Base-by-base conservation (phyloP, 257 asterid species). In the Echites panduratus region DNA sequence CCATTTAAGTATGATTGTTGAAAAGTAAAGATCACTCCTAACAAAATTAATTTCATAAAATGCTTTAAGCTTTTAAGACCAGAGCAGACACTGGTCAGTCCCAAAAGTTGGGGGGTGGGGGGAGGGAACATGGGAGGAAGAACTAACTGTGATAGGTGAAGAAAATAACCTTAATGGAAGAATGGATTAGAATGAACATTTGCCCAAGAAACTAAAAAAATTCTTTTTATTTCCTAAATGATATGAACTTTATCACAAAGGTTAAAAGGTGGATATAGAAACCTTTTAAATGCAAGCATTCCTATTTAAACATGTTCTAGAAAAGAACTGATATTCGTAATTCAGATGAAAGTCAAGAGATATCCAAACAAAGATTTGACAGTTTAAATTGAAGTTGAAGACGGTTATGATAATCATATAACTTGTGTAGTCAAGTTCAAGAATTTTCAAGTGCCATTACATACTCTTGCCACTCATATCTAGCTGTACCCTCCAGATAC, bases 391-490 rank as follows among this genome's bases (percentile, higher is more conserved):
- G 41, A 38, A 32, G 44, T 35, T 7, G 26, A 19, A 10, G n/a
- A 44, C 24, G 0, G 40, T 4, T 58, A 64, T 17, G 48, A 64
- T 64, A 9, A 29, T 17, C 40, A 64, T 38, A 64, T 10, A 38
- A 38, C 49, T 35, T 38, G 24, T 38, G 16, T 9, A 19, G 69
- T 64, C 48, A 35, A 41, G 29, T n/a, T 22, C n/a, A 65, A 17
- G 19, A 29, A 29, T 9, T 14, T 52, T 27, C 13, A 12, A 79
- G 57, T 59, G 68, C 58, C 19, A 75, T 73, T 53, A 85, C 96
- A 27, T 90, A 93, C 98, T 90, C 97, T 87, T 90, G 95, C 78
- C 76, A 93, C 68, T 93, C 98, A 82, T 80, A 89, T 65, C 89
- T 82, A 66, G 96, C 85, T 73, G 97, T 93, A 75, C 97, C 96